These are phyloP conservation scores for Primulina eburnea DNA, from an alignment of 257 asterid genomes.

Conservation along the genomic window DNA sequence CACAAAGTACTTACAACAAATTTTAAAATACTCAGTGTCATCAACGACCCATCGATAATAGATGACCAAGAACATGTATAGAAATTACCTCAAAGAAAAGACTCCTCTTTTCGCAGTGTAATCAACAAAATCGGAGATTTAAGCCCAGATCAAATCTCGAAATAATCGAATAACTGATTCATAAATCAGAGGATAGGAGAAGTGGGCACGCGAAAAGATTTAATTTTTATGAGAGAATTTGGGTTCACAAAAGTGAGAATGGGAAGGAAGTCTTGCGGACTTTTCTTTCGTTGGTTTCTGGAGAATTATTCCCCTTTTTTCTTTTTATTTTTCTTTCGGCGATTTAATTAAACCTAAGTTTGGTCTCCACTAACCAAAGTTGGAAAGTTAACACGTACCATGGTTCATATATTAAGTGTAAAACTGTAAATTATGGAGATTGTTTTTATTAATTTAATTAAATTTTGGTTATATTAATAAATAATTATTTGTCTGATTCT, in stretches of 20 bases:
- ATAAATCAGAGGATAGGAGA: not conserved
- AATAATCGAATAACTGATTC: slow-evolving; percentile 22
- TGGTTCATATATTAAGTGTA: not conserved
- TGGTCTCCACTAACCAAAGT: not conserved
- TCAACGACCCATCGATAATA: slow-evolving; percentile 18
- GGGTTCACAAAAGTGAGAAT: slow-evolving; percentile 27
- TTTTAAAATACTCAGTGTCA: not conserved
- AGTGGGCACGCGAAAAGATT: not conserved
- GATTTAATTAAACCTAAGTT: not conserved
- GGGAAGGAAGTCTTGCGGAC: slow-evolving; percentile 24
- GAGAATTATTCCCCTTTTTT: slow-evolving; percentile 16
- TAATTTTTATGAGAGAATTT: slow-evolving; percentile 25
- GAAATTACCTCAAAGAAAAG: slow-evolving; percentile 23
- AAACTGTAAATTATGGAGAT: no score
- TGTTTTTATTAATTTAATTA: no score
- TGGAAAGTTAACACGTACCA: not conserved
- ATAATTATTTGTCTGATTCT: no score
- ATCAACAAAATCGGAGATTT: not conserved
- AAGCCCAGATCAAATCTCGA: slow-evolving; percentile 26
- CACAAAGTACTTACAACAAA: not conserved
- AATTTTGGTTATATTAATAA: no score
- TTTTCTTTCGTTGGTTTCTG: slow-evolving; percentile 27
- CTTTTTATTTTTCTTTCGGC: not conserved
- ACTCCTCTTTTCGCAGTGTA: slow-evolving; percentile 18
- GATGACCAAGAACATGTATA: slow-evolving; percentile 14